Evolutionary conservation across 2,329 filamentous ascomycete species (phyloP).

Genomic region (Diaporthe citri): DNA sequence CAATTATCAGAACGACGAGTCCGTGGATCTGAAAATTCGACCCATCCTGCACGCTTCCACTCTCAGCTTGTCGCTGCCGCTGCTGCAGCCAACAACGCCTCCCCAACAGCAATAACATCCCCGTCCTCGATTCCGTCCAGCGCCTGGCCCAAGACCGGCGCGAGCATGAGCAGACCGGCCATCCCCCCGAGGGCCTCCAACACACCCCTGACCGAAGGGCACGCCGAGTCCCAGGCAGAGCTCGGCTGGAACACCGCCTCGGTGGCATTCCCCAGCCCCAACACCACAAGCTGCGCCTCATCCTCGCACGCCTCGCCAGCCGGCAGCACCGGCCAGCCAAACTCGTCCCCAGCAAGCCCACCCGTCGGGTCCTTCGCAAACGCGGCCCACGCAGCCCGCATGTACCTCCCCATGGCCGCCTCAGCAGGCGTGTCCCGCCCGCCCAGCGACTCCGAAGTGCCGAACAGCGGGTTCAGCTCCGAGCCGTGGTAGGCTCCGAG

Average conservation of each 20-base stretch:
- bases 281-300: neutral
- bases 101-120: neutral
- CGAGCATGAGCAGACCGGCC: neutral
- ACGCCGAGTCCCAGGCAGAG: neutral
- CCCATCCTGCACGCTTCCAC: neutral
- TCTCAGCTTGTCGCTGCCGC: neutral
- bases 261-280: conserved; percentile 7
- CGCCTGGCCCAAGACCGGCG: neutral
- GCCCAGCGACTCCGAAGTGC: neutral
- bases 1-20: neutral
- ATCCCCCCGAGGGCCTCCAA: neutral
- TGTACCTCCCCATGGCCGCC: conserved; percentile 9
- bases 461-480: conserved; percentile 21
- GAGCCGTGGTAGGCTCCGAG: conserved; percentile 23
- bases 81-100: conserved; percentile 1
- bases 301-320: neutral
- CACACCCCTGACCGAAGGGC: neutral
- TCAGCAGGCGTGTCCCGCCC: conserved; percentile 5
- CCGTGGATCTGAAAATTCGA: neutral
- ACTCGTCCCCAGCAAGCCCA: neutral
- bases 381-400: conserved; percentile 26
- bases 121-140: conserved; percentile 4
- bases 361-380: conserved; percentile 9
- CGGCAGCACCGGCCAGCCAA: conserved; percentile 14
- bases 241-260: conserved; percentile 6